Conservation (phyloP, 164 flowering plant genomes). For the Taxillus chinensis region DNA sequence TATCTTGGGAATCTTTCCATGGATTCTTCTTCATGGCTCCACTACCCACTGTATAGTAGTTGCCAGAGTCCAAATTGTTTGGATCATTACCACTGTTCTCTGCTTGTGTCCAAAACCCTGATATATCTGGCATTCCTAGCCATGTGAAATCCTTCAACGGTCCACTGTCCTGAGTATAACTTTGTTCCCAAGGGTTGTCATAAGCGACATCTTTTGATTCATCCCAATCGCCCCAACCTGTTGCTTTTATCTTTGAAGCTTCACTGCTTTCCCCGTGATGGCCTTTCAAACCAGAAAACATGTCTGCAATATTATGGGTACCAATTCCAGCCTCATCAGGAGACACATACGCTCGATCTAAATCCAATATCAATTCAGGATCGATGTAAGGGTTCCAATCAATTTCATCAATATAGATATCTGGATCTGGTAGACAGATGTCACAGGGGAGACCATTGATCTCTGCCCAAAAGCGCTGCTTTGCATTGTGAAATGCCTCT, state of each 20-base stretch:
- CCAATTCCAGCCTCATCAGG: background rate
- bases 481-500: slow-evolving; percentile 48
- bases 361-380: slow-evolving; percentile 28
- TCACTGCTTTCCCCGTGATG: background rate
- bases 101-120: slow-evolving; percentile 15
- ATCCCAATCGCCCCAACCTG: slow-evolving; percentile 19
- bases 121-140: slow-evolving; percentile 14
- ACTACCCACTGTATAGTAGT: background rate
- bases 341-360: slow-evolving; percentile 16
- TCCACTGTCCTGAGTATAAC: slow-evolving; percentile 6
- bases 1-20: background rate
- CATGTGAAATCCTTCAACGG: slow-evolving; percentile 13
- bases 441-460: slow-evolving; percentile 34
- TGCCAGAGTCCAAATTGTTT: background rate
- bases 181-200: slow-evolving; percentile 31
- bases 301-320: background rate
- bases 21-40: background rate
- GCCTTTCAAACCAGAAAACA: slow-evolving; percentile 6
- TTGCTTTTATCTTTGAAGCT: slow-evolving; percentile 7
- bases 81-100: background rate
- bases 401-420: slow-evolving; percentile 38
- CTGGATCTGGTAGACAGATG: slow-evolving; percentile 37
- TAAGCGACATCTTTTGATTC: slow-evolving; percentile 5
- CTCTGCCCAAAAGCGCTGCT: slow-evolving; percentile 35
- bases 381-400: slow-evolving; percentile 40